Evolutionary conservation across 305 asterid species (phyloP).

Genomic region (Nicotiana rustica): DNA sequence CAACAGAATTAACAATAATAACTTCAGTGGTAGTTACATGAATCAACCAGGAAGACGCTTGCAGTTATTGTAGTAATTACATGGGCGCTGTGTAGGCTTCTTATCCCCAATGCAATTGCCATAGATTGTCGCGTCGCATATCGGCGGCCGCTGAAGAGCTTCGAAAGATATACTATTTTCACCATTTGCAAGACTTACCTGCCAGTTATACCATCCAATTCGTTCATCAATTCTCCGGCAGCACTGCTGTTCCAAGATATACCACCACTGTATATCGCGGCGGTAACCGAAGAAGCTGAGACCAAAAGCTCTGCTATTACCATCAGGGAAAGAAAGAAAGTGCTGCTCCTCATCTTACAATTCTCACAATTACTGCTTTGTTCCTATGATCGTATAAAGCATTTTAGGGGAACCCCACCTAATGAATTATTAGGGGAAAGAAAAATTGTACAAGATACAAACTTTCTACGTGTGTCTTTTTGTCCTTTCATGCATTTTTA

Average conservation of each 20-base stretch:
- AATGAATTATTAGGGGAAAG: constrained; percentile 3
- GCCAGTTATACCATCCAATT: neutral
- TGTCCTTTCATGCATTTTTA: neutral
- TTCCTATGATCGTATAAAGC: neutral
- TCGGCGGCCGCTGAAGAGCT: neutral
- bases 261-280: neutral
- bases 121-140: neutral
- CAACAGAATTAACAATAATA: too few species aligned
- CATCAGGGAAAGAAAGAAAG: neutral
- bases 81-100: neutral
- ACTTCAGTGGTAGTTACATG: neutral
- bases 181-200: neutral
- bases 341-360: neutral
- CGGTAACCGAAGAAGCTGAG: neutral
- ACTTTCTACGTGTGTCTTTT: neutral
- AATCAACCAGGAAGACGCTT: neutral
- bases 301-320: neutral
- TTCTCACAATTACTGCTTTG: neutral
- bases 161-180: neutral
- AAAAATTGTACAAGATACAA: neutral
- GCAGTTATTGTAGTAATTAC: neutral
- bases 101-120: constrained; percentile 5
- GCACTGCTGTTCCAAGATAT: neutral
- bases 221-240: neutral
- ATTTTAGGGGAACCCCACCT: neutral